Percentiles rank a stretch among this genome's conserved stretches.
Evolutionary conservation across 106 monocot genomes (phyloP).

Genomic region (Gastrodia elata): DNA sequence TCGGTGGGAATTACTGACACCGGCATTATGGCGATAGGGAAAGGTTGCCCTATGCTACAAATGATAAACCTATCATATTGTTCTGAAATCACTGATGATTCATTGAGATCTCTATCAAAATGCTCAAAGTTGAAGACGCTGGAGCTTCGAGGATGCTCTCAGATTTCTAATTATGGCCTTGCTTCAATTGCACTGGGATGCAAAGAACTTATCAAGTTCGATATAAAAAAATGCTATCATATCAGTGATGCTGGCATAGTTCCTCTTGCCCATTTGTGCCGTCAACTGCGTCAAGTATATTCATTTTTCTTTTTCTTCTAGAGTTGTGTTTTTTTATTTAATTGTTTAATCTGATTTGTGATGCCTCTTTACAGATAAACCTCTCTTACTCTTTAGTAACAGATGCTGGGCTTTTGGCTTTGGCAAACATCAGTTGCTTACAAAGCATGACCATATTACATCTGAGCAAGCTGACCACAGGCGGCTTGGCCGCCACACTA

Average conservation of each 20-base stretch:
- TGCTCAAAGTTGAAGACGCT: slow-evolving; percentile 50
- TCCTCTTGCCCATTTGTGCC: slow-evolving; percentile 43
- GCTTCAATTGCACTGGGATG: slow-evolving; percentile 49
- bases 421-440: slow-evolving; percentile 55
- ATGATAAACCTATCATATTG: slow-evolving; percentile 70
- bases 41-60: slow-evolving; percentile 42
- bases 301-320: not conserved
- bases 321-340: no score
- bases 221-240: slow-evolving; percentile 62
- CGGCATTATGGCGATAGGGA: slow-evolving; percentile 44
- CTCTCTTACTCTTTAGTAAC: slow-evolving; percentile 73
- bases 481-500: slow-evolving; percentile 45
- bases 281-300: slow-evolving; percentile 50
- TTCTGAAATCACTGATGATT: slow-evolving; percentile 42
- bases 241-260: slow-evolving; percentile 62
- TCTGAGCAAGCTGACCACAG: slow-evolving; percentile 36
- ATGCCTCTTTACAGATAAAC: slow-evolving; percentile 45
- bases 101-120: slow-evolving; percentile 47
- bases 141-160: slow-evolving; percentile 67
- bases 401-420: slow-evolving; percentile 56
- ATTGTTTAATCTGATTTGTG: no score
- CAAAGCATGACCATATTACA: slow-evolving; percentile 60
- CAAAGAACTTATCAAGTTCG: slow-evolving; percentile 42
- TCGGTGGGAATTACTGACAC: slow-evolving; percentile 38
- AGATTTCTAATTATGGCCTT: slow-evolving; percentile 47